Base-by-base conservation (phyloP, 345 rosid species). In the Aegle marmelos region DNA sequence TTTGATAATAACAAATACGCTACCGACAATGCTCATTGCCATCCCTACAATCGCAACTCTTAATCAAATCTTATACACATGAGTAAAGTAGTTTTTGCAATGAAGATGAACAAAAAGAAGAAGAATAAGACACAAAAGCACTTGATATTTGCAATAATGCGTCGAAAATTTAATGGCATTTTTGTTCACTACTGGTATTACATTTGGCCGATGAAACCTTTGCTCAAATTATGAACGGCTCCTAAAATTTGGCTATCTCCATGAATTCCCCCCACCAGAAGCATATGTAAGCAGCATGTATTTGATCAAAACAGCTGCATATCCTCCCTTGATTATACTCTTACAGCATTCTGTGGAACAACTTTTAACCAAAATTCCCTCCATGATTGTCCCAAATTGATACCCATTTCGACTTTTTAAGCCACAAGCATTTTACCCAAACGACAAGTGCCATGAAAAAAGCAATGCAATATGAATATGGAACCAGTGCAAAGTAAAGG, bases 361-460 rank as follows among this genome's bases (percentile, higher is more conserved):
- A 72, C 76, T 75, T 78, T 70, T 11, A 34, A 25, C 78, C 76
- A 79, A 81, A 76, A 79, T 80, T 76, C 80, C 59, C 66, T 68
- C 77, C 22, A 76, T 79, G 83, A 81, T 82, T 80, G 82, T 60
- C 74, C 73, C 9, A 79, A 83, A 28, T 16, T 61, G 82, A 85
- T 84, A 33, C 87, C 76, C 72, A 72, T 75, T 30, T 30, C 37
- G 65, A 17, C 9, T 74, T 78, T 66, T 27, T 60, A 22, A 67
- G 72, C 60, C 27, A 41, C 37, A 6, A 56, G 71, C 71, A 64
- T 41, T 73, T 75, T 16, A 13, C 24, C 34, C 25, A 7, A 30
- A 21, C 14, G 70, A 76, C 64, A 71, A 76, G 75, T 80, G 84
- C 74, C 17, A 74, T 11, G 68, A 70, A 84, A 76, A 41, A 70